Percentiles rank a stretch among this genome's conserved stretches.
Evolutionary conservation across 495 filamentous ascomycete species (phyloP).

Genomic region (Acidiella bohemica): DNA sequence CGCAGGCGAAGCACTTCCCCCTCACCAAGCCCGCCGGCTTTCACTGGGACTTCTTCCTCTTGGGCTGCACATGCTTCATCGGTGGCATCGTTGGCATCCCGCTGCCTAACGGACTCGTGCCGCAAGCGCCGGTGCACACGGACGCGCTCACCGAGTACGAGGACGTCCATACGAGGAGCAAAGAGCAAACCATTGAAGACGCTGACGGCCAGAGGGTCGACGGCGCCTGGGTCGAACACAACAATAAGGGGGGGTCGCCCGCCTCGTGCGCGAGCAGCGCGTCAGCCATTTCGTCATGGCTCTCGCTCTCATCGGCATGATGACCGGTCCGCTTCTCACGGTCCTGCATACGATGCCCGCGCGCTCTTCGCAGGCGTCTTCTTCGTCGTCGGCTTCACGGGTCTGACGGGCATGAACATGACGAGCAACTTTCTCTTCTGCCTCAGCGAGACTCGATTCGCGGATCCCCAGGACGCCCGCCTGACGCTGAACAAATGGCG

Average conservation of each 20-base stretch:
- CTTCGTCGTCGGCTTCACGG: constrained; percentile 85
- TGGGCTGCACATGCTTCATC: constrained; percentile 75
- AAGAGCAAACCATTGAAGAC: constrained; percentile 27
- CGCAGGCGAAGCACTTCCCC: constrained; percentile 86
- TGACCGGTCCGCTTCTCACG: constrained; percentile 70
- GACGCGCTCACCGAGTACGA: constrained; percentile 25
- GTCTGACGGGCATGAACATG: constrained; percentile 51
- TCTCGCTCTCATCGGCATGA: constrained; percentile 70
- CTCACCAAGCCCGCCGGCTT: constrained; percentile 85
- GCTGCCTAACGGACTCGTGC: constrained; percentile 70
- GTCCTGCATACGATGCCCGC: constrained; percentile 81
- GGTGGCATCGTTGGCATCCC: constrained; percentile 78
- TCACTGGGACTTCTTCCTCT: constrained; percentile 90
- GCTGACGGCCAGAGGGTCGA: constrained; percentile 31
- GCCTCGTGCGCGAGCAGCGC: constrained; percentile 79
- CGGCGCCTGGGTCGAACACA: constrained; percentile 26
- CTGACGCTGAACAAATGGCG: constrained; percentile 39
- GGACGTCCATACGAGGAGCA: constrained; percentile 13
- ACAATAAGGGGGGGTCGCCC: constrained; percentile 44
- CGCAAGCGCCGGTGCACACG: constrained; percentile 88
- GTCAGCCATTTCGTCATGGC: constrained; percentile 77
- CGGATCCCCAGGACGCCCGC: constrained; percentile 52
- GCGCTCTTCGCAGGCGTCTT: constrained; percentile 81
- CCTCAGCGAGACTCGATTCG: constrained; percentile 50
- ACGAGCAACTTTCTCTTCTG: constrained; percentile 70